Evolutionary conservation across 2,329 filamentous ascomycete genomes (phyloP).

Genomic region (Penicillium corylophilum): DNA sequence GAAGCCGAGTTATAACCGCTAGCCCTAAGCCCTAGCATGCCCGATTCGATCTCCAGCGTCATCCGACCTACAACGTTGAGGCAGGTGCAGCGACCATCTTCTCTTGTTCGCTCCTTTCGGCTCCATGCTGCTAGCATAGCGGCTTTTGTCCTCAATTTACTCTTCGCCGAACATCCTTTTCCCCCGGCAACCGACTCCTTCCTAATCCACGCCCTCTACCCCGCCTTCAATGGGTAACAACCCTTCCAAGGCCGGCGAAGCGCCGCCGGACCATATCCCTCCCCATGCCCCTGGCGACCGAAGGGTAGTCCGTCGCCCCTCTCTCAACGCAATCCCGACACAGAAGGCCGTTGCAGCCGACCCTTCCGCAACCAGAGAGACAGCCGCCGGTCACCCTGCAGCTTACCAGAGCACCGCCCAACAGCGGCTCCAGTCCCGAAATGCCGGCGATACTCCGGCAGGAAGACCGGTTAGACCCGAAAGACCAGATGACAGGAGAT

Average conservation of each 20-base stretch:
- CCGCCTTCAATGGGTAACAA: constrained; percentile 49
- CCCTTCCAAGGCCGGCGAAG: constrained; percentile 44
- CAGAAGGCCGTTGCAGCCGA: constrained; percentile 44
- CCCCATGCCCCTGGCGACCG: constrained; percentile 31
- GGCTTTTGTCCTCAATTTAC: constrained; percentile 7
- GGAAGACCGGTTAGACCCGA: constrained; percentile 25
- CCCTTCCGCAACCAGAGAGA: constrained; percentile 45
- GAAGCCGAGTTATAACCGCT: constrained; percentile 15
- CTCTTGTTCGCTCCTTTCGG: constrained; percentile 12
- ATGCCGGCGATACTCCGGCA: constrained; percentile 32
- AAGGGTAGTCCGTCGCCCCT: constrained; percentile 42
- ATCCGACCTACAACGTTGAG: constrained; percentile 15
- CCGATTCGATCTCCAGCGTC: constrained; percentile 20
- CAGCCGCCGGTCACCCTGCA: constrained; percentile 41
- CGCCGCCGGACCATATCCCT: constrained; percentile 28
- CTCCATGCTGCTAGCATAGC: constrained; percentile 26
- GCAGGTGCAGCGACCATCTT: constrained; percentile 7
- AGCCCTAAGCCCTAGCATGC: constrained; percentile 26
- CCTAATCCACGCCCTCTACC: constrained; percentile 12
- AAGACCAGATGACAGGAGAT: constrained; percentile 22
- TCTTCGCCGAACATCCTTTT: constrained; percentile 6
- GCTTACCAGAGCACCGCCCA: constrained; percentile 38
- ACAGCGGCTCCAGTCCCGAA: constrained; percentile 43
- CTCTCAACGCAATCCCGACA: constrained; percentile 40
- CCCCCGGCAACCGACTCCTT: constrained; percentile 3